These are phyloP conservation scores for Cryptococcus hybrid DNA, from an alignment of 1,284 basidiomycete species.

Conservation along the genomic window DNA sequence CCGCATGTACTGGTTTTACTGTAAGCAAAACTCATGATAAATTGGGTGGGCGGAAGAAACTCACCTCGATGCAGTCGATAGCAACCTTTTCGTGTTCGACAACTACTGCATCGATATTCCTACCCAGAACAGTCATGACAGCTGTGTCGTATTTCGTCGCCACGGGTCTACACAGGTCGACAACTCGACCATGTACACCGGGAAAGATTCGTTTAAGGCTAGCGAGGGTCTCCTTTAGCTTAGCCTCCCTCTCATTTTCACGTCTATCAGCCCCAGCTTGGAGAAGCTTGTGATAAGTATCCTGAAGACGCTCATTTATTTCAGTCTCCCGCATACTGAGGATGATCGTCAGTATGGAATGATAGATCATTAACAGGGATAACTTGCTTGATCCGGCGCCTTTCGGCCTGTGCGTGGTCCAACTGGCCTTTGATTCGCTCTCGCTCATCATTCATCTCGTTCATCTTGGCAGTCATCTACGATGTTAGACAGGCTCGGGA, in stretches of 20 bases:
- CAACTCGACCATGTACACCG: slow-evolving; percentile 83
- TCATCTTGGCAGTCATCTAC: slow-evolving; percentile 55
- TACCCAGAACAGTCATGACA: slow-evolving; percentile 90
- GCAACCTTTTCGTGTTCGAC: slow-evolving; percentile 96
- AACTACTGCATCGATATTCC: slow-evolving; percentile 93
- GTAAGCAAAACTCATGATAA: not conserved
- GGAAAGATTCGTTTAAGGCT: slow-evolving; percentile 85
- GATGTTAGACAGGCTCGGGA: not conserved
- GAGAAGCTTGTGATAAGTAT: slow-evolving; percentile 77
- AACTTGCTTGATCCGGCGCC: slow-evolving; percentile 36
- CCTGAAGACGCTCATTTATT: slow-evolving; percentile 84
- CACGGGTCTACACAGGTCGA: slow-evolving; percentile 91
- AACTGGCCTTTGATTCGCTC: slow-evolving; percentile 38
- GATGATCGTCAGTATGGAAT: not conserved
- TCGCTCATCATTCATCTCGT: slow-evolving; percentile 51
- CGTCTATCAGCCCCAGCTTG: slow-evolving; percentile 82
- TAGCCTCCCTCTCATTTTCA: slow-evolving; percentile 79
- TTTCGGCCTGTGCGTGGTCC: slow-evolving; percentile 39
- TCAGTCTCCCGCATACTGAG: slow-evolving; percentile 82
- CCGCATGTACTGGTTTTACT: slow-evolving; percentile 72
- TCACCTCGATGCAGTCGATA: slow-evolving; percentile 92
- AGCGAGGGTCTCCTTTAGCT: slow-evolving; percentile 79
- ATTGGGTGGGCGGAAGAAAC: slow-evolving; percentile 11
- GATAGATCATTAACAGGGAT: not conserved
- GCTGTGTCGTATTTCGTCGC: slow-evolving; percentile 90